Evolutionary conservation across 352 stramenopile species (phyloP).

Genomic region (Globisporangium heterothallicum): DNA sequence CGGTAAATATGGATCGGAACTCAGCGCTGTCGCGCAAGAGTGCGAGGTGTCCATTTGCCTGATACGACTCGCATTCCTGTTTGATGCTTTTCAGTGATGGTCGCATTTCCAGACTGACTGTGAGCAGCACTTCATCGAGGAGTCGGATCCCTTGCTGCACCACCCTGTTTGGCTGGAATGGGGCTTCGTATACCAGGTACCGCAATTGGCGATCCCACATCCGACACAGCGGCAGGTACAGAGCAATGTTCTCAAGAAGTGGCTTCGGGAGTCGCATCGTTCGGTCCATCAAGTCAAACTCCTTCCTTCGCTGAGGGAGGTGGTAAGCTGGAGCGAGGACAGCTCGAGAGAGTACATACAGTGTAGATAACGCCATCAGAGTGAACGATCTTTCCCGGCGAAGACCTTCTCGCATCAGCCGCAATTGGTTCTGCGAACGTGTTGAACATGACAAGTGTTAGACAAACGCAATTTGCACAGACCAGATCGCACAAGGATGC

Average conservation of each 20-base stretch:
- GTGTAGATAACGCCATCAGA: conserved; percentile 67
- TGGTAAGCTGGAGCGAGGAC: conserved; percentile 34
- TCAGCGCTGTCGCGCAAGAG: conserved; percentile 62
- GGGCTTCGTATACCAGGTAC: conserved; percentile 74
- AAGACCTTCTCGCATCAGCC: conserved; percentile 72
- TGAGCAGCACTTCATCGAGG: conserved; percentile 78
- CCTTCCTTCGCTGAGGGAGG: conserved; percentile 35
- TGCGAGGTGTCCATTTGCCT: conserved; percentile 58
- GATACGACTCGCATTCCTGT: conserved; percentile 27
- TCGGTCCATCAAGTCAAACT: conserved; percentile 53
- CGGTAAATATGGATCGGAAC: conserved; percentile 58
- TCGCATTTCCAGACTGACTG: conserved; percentile 59
- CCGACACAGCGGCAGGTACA: conserved; percentile 65
- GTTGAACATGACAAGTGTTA: background rate
- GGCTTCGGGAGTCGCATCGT: conserved; percentile 71
- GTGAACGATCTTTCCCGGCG: conserved; percentile 60
- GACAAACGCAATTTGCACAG: conserved; percentile 1
- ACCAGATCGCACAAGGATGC: too few species aligned
- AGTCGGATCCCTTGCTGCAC: conserved; percentile 78
- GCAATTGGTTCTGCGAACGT: conserved; percentile 57
- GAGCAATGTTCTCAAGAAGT: conserved; percentile 73
- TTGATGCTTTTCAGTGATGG: conserved; percentile 49
- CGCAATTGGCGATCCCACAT: conserved; percentile 79
- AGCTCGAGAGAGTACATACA: conserved; percentile 59
- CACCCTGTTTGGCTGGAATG: conserved; percentile 66